phyloP scores from a whole-genome alignment of 352 stramenopile genomes.

The Lagenidium giganteum region DNA sequence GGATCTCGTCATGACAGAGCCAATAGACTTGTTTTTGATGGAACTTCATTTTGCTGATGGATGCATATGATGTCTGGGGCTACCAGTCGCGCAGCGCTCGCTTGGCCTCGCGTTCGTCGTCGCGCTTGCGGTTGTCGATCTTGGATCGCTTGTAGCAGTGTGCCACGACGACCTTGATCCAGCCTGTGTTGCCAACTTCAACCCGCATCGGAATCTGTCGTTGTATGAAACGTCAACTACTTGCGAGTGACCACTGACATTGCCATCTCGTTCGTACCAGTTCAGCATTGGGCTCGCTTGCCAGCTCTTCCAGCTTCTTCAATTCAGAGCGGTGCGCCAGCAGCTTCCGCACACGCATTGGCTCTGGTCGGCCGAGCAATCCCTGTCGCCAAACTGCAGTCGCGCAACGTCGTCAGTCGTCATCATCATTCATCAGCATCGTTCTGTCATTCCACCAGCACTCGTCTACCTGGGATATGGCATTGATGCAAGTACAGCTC shows the following conservation, averaged over 20 bases:
- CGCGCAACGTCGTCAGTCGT: neutral
- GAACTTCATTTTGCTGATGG: too few relatives aligned
- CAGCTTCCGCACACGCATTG: constrained; percentile 65
- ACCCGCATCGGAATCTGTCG: constrained; percentile 73
- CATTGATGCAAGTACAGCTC: constrained; percentile 76
- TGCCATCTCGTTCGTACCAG: constrained; percentile 48
- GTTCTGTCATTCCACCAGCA: neutral
- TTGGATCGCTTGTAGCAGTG: constrained; percentile 62
- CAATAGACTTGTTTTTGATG: too few relatives aligned
- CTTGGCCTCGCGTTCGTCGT: constrained; percentile 72
- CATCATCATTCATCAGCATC: constrained; percentile 5
- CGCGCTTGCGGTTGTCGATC: constrained; percentile 68
- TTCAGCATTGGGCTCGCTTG: constrained; percentile 52
- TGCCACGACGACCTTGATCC: constrained; percentile 82
- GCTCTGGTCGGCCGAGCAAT: constrained; percentile 66
- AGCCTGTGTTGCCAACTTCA: constrained; percentile 70
- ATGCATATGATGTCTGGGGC: too few relatives aligned
- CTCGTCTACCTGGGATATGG: constrained; percentile 54
- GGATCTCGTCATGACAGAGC: too few relatives aligned
- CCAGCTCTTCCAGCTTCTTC: constrained; percentile 71
- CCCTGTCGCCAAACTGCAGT: constrained; percentile 66
- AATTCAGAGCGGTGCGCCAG: constrained; percentile 69
- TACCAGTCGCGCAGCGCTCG: constrained; percentile 75
- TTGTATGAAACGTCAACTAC: neutral
- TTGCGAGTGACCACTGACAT: too few relatives aligned